A percentile compares a stretch with the other conserved stretches of the same genome.
phyloP scores from a whole-genome alignment of 352 stramenopile species.

The Phytophthora podocarpi region DNA sequence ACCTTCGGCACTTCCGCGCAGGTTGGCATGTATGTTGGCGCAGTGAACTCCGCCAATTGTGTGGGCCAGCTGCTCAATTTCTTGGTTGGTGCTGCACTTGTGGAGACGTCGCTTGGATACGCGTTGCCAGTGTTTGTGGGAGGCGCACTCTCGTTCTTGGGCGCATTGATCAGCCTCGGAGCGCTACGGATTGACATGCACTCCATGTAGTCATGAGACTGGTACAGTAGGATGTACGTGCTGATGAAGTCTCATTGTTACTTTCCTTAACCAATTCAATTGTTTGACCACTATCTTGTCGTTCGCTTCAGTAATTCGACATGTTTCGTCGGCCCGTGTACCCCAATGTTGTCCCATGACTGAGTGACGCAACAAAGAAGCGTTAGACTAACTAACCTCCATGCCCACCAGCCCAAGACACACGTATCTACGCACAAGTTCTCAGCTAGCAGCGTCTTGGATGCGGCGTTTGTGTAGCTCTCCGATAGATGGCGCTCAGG shows the following conservation, averaged over 20 bases:
- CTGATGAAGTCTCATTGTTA: constrained; percentile 1
- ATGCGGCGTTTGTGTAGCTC: constrained; percentile 53
- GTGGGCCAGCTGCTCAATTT: constrained; percentile 80
- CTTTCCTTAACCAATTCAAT: constrained; percentile 11
- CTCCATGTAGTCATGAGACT: constrained; percentile 53
- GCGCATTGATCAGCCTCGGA: constrained; percentile 57
- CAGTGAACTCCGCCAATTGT: constrained; percentile 79
- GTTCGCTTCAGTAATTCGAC: constrained; percentile 2
- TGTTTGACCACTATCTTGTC: background rate
- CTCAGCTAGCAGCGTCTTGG: constrained; percentile 66
- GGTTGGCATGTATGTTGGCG: constrained; percentile 74
- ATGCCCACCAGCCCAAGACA: too few species aligned
- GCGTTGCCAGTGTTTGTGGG: constrained; percentile 69
- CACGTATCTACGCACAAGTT: constrained; percentile 74
- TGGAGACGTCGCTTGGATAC: constrained; percentile 70
- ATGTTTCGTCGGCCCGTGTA: constrained; percentile 55
- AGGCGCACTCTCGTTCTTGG: constrained; percentile 65
- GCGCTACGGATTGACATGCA: constrained; percentile 80
- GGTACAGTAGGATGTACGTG: background rate
- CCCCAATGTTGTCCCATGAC: constrained; percentile 43
- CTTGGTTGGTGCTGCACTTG: constrained; percentile 52
- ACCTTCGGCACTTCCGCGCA: constrained; percentile 57
- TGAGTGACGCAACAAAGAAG: constrained; percentile 6
- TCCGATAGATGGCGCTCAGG: constrained; percentile 56
- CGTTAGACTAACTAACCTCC: background rate